A percentile compares a stretch with the other conserved stretches of the same genome.
Evolutionary conservation across 805 yeast species (phyloP).

Genomic region (Zygosaccharomyces bisporus): DNA sequence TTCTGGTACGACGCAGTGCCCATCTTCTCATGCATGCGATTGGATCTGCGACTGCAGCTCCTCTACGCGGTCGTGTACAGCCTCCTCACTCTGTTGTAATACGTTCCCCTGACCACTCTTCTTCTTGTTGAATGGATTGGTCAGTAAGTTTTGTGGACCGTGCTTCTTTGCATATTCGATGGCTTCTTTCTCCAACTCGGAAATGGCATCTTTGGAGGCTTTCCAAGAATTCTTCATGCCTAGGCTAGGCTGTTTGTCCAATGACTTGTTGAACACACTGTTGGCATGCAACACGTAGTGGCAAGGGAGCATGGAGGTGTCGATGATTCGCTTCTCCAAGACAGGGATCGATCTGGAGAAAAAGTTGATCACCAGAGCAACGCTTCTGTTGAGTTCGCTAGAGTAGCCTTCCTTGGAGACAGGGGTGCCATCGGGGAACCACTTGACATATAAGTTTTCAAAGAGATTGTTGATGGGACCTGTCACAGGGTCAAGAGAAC

Average conservation of each 20-base stretch:
- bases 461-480: constrained; percentile 57
- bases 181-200: constrained; percentile 34
- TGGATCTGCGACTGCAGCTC: constrained; percentile 12
- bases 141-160: constrained; percentile 12
- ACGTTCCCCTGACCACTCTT: neutral
- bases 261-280: constrained; percentile 40
- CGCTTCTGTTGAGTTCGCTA: constrained; percentile 57
- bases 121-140: constrained; percentile 4
- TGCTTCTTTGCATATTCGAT: constrained; percentile 17
- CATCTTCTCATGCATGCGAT: constrained; percentile 5
- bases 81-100: constrained; percentile 4
- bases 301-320: constrained; percentile 37
- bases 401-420: constrained; percentile 44
- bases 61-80: constrained; percentile 11
- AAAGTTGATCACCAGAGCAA: constrained; percentile 41
- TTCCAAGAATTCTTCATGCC: constrained; percentile 29
- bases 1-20: neutral
- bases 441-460: constrained; percentile 42
- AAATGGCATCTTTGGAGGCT: constrained; percentile 35
- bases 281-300: constrained; percentile 36
- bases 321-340: constrained; percentile 26
- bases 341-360: constrained; percentile 39
- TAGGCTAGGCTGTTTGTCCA: constrained; percentile 40
- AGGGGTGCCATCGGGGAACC: constrained; percentile 45
- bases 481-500: constrained; percentile 59